These are phyloP conservation scores for Cryoendolithus antarcticus DNA, from an alignment of 2,329 filamentous ascomycete species.

Conservation along the genomic window DNA sequence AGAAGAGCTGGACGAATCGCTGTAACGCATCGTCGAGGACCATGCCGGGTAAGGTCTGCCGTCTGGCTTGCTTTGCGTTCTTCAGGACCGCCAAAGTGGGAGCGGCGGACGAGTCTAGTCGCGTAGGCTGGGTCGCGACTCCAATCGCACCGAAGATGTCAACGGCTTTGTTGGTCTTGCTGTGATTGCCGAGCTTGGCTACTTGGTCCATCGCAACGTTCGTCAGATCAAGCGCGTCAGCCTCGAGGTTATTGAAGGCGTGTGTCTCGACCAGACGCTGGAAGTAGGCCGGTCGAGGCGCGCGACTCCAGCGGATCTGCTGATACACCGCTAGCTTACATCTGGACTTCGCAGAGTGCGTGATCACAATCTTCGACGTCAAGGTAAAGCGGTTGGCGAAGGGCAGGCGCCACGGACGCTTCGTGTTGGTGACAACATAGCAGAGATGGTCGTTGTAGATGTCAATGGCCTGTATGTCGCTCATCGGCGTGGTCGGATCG, in stretches of 20 bases:
- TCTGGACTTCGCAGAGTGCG: slow-evolving; percentile 79
- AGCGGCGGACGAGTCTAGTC: slow-evolving; percentile 16
- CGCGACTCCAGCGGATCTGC: slow-evolving; percentile 70
- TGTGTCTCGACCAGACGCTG: slow-evolving; percentile 48
- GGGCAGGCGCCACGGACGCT: slow-evolving; percentile 71
- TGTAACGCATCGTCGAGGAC: slow-evolving; percentile 19
- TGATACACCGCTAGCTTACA: slow-evolving; percentile 84
- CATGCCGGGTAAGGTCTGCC: slow-evolving; percentile 15
- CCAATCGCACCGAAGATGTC: slow-evolving; percentile 69
- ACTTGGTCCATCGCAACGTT: slow-evolving; percentile 70
- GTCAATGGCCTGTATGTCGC: slow-evolving; percentile 79
- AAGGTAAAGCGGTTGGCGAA: slow-evolving; percentile 67
- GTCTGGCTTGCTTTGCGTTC: slow-evolving; percentile 7
- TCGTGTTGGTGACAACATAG: slow-evolving; percentile 54
- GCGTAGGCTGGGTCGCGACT: slow-evolving; percentile 50
- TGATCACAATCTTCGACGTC: slow-evolving; percentile 85
- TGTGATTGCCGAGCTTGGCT: slow-evolving; percentile 58
- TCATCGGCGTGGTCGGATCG: slow-evolving; percentile 33
- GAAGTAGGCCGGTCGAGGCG: slow-evolving; percentile 20
- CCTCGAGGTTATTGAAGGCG: slow-evolving; percentile 62
- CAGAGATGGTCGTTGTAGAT: slow-evolving; percentile 45
- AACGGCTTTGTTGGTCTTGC: slow-evolving; percentile 63
- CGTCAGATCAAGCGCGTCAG: slow-evolving; percentile 61
- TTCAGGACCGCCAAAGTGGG: slow-evolving; percentile 1
- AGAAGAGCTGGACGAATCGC: slow-evolving; percentile 13